These are phyloP conservation scores for Mariannaea elegans DNA, from an alignment of 2,329 filamentous ascomycete species.

Conservation along the genomic window DNA sequence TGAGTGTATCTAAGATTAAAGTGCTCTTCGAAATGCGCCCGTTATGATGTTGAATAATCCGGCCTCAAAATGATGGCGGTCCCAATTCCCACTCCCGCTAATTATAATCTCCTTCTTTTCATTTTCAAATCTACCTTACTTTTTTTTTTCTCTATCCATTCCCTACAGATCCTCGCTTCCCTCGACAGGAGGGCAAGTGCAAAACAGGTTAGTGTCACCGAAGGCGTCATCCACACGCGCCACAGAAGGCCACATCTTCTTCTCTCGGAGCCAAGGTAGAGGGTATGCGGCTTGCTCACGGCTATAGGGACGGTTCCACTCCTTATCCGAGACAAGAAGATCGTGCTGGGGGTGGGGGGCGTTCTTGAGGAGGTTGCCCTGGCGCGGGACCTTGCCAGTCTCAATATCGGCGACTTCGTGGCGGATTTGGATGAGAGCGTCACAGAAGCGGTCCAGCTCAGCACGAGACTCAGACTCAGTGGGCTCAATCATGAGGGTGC, in stretches of 20 bases:
- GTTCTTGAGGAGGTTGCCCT: constrained; percentile 88
- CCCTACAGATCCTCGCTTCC: constrained; percentile 50
- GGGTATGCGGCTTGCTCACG: constrained; percentile 89
- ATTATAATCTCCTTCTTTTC: constrained; percentile 9
- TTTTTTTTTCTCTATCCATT: constrained; percentile 16
- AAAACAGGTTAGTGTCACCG: constrained; percentile 93
- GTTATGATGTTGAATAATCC: constrained; percentile 12
- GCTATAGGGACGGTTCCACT: constrained; percentile 86
- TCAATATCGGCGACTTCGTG: constrained; percentile 88
- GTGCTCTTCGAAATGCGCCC: not conserved
- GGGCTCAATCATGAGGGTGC: constrained; percentile 97
- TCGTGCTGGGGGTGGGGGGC: constrained; percentile 87
- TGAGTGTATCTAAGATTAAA: not conserved
- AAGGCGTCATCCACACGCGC: constrained; percentile 89
- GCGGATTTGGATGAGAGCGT: constrained; percentile 87
- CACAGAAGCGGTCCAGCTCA: constrained; percentile 92
- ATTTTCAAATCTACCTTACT: not conserved
- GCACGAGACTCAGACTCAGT: constrained; percentile 92
- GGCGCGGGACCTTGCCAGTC: constrained; percentile 76
- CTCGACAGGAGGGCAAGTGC: constrained; percentile 89
- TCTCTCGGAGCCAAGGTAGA: constrained; percentile 81
- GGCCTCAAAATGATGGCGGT: constrained; percentile 17
- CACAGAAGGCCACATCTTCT: constrained; percentile 97
- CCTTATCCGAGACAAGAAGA: constrained; percentile 64
- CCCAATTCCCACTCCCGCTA: constrained; percentile 17